Evolutionary conservation across 2,329 filamentous ascomycete species (phyloP), one percentile per base, ranked within the genome.

Genomic region (Lasiodiplodia theobromae): DNA sequence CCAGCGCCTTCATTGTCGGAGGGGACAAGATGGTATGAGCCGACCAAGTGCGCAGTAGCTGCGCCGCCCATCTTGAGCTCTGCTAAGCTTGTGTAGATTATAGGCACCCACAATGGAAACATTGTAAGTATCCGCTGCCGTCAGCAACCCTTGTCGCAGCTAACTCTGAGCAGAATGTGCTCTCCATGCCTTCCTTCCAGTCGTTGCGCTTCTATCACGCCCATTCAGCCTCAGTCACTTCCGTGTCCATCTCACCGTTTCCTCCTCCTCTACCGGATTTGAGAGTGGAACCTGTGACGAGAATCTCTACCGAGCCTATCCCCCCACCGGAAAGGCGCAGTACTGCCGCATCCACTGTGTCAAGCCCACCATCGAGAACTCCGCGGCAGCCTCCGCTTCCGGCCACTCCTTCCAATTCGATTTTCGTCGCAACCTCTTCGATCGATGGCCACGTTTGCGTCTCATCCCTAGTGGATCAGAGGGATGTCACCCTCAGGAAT

Each of bases 371-470:
- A 2, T 83, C 85, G 5, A 82, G 84, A 8, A 80, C 84, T 8
- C 85, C 87, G 14, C 84, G 86, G 68, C 86, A 91, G 71, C 86
- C 91, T 70, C 82, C 85, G 0, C 83, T 97, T 2, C 89, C 92
- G 0, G 89, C 90, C 69, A 93, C 86, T 0, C 92, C 93, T 0
- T 94, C 93, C 2, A 98, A 97, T 74, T 91, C 94, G 66, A 97
- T 99, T 51, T 92, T 96, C 78, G 92, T 99, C 72, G 95, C 92
- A 1, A 97, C 95, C 1, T 93, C 96, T 0, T 98, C 96, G 0
- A 92, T 97, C 76, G 96, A 99, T 78, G 96, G 96, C 21, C 95
- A 97, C 76, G 93, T 99, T 16, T 98, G 96, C 74, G 88, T 99
- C 0, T 91, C 94, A 69, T 97, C 93, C 1, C 82, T 99, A 23